Evolutionary conservation across 1,284 basidiomycete species (phyloP).

Genomic region (Vanrija sp.): DNA sequence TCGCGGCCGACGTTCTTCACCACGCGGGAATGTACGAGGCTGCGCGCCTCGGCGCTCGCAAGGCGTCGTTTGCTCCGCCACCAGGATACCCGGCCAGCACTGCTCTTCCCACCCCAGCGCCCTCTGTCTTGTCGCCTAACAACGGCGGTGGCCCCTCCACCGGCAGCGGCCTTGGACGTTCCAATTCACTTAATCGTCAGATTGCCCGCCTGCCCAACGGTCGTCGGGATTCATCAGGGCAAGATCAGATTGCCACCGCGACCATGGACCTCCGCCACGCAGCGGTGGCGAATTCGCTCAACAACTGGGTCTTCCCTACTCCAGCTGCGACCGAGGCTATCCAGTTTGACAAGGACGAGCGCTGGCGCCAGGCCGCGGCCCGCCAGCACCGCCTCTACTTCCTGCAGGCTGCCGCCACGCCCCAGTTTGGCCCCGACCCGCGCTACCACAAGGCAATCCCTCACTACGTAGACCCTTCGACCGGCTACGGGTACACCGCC

Average conservation of each 20-base stretch:
- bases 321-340: neutral
- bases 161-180: constrained; percentile 16
- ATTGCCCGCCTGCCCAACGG: constrained; percentile 27
- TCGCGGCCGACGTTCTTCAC: constrained; percentile 14
- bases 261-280: constrained; percentile 23
- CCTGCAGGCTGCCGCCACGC: constrained; percentile 37
- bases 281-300: constrained; percentile 17
- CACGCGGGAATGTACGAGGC: constrained; percentile 19
- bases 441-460: constrained; percentile 43
- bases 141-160: neutral
- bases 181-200: constrained; percentile 37
- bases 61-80: constrained; percentile 11
- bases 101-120: constrained; percentile 8
- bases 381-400: constrained; percentile 38
- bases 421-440: constrained; percentile 40
- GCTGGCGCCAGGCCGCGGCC: constrained; percentile 7
- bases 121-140: constrained; percentile 1
- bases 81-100: constrained; percentile 5
- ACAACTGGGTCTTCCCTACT: constrained; percentile 1
- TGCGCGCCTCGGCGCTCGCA: constrained; percentile 13
- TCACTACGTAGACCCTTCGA: constrained; percentile 23
- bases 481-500: constrained; percentile 5
- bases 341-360: constrained; percentile 10
- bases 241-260: constrained; percentile 14
- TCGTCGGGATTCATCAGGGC: constrained; percentile 30